Evolutionary conservation across 371 early-diverging fungal species (phyloP).

Genomic region (Nematocida major): DNA sequence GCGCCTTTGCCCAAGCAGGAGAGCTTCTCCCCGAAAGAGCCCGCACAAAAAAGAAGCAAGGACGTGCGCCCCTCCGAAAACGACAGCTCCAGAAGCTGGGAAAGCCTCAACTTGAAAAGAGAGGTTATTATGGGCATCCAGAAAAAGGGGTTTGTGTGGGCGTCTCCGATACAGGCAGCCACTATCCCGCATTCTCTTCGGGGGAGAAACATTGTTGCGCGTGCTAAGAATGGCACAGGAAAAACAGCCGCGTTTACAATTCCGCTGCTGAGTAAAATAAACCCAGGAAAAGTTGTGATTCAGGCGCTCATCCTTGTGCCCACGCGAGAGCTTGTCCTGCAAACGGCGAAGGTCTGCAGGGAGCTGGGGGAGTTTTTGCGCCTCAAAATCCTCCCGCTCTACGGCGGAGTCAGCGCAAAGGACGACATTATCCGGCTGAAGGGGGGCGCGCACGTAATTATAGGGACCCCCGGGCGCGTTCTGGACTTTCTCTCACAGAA

Average conservation of each 20-base stretch:
- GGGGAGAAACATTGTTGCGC: conserved; percentile 65
- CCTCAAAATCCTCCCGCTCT: conserved; percentile 59
- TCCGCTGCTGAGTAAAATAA: conserved; percentile 82
- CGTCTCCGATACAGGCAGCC: conserved; percentile 46
- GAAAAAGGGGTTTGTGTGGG: conserved; percentile 43
- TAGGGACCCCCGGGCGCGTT: conserved; percentile 92
- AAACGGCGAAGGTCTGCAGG: conserved; percentile 64
- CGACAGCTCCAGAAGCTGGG: neutral
- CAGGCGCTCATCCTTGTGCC: conserved; percentile 79
- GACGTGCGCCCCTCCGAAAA: neutral
- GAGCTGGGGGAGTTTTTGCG: conserved; percentile 26
- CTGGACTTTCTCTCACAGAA: conserved; percentile 68
- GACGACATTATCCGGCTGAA: conserved; percentile 88
- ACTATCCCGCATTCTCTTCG: conserved; percentile 25
- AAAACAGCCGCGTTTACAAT: conserved; percentile 88
- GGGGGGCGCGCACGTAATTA: conserved; percentile 75
- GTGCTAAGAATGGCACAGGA: conserved; percentile 94
- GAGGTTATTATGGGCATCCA: conserved; percentile 30
- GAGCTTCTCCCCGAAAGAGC: neutral
- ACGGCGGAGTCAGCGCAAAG: conserved; percentile 87
- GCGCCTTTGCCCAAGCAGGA: no score
- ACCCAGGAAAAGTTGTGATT: conserved; percentile 71
- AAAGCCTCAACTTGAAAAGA: conserved; percentile 20
- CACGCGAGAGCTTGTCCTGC: conserved; percentile 77
- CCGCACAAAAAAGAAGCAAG: neutral